Conservation (phyloP, 2,329 filamentous ascomycete species). For the Hymenoscyphus repandus region DNA sequence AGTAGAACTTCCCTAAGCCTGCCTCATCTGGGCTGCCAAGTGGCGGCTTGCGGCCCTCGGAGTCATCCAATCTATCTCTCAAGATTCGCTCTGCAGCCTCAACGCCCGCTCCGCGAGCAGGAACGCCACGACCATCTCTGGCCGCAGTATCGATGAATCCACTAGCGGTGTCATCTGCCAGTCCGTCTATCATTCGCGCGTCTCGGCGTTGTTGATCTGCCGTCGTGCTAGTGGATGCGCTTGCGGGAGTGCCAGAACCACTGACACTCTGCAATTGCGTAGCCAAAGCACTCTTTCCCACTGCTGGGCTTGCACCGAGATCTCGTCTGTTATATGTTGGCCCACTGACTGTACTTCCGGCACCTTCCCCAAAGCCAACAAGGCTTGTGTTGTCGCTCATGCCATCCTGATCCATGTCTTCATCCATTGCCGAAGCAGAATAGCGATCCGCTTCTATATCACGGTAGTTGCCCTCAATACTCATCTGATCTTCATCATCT, state of each 20-base stretch:
- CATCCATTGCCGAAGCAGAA: conserved; percentile 43
- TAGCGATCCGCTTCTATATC: conserved; percentile 45
- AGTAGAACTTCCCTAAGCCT: conserved; percentile 54
- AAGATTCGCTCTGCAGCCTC: conserved; percentile 63
- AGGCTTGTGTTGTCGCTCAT: conserved; percentile 85
- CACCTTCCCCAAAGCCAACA: conserved; percentile 89
- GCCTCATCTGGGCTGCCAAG: conserved; percentile 41
- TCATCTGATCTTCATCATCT: conserved; percentile 56
- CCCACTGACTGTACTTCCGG: conserved; percentile 76
- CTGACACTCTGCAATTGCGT: conserved; percentile 19
- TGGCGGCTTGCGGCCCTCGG: conserved; percentile 35
- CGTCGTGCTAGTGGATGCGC: conserved; percentile 15
- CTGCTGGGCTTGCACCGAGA: conserved; percentile 33
- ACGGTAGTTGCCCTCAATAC: conserved; percentile 51
- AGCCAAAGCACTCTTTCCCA: conserved; percentile 27
- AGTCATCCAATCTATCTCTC: conserved; percentile 52
- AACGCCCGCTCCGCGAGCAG: conserved; percentile 15
- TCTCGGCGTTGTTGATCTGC: conserved; percentile 50
- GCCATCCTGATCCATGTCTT: conserved; percentile 39
- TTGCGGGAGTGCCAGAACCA: conserved; percentile 19
- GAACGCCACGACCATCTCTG: conserved; percentile 27
- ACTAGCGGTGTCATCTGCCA: conserved; percentile 55
- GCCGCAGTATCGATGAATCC: conserved; percentile 58
- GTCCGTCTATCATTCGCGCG: conserved; percentile 62
- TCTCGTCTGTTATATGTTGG: conserved; percentile 58